Evolutionary conservation across 2,329 filamentous ascomycete species (phyloP), one percentile per base, ranked within the genome.

Genomic region (Fusarium fracticaudum): DNA sequence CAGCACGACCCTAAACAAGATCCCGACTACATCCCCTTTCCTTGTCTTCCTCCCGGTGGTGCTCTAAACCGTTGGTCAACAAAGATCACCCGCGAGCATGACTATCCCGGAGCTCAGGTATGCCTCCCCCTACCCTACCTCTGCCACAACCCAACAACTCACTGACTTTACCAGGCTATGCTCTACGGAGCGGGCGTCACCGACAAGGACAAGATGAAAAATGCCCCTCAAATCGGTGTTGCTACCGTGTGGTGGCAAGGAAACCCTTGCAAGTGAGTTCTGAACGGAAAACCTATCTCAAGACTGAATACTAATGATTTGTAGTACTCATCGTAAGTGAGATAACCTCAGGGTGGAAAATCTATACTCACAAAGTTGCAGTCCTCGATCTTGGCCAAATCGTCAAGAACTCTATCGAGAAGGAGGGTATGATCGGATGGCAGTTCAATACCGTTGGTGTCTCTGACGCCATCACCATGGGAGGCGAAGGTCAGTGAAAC

Each of bases 201-300:
- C 4, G 90, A 94, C 80, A 88, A 91, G 78, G 87, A 96, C 64
- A 91, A 92, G 79, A 97, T 98, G 94, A 95, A 96, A 84, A 96
- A 89, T 65, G 93, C 93, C 60, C 94, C 96, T 18, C 96, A 98
- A 73, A 93, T 98, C 33, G 96, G 96, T 66, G 91, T 98, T 79
- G 93, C 95, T 13, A 95, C 93, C 10, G 94, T 98, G 9, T 98
- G 95, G 95, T 98, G 95, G 95, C 95, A 98, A 84, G 96, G 96
- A 35, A 98, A 98, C 81, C 94, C 96, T 43, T 98, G 95, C 90
- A 98, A 98, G 92, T 94, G 83, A 84, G 91, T 88, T 14, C 37
- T n/a, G 17, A 55, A 40, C 22, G 8, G 29, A n/a, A 26, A 45
- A n/a, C n/a, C 38, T 18, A 8, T 17, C 37, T 20, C 14, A 4